Evolutionary conservation across 768 basidiomycete genomes (phyloP).

Genomic region (Kwoniella sp.): DNA sequence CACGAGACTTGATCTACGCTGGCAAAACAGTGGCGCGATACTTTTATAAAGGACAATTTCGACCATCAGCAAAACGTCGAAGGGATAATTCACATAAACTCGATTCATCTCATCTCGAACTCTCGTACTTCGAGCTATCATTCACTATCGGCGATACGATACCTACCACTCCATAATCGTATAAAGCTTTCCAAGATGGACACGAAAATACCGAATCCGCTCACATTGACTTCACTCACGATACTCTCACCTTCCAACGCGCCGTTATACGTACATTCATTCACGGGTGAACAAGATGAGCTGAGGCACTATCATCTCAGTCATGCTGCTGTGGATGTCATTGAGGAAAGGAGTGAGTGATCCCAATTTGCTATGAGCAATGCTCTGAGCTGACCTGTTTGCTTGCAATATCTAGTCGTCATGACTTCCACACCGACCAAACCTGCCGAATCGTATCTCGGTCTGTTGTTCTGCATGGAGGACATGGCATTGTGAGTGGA

Average conservation of each 20-base stretch:
- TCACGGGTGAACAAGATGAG: conserved; percentile 48
- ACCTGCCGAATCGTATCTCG: conserved; percentile 51
- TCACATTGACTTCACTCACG: conserved; percentile 50
- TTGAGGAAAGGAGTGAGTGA: conserved; percentile 53
- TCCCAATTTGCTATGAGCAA: too few species aligned
- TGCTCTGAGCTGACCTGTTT: too few species aligned
- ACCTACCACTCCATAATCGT: too few species aligned
- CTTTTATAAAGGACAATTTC: too few species aligned
- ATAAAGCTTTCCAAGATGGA: conserved; percentile 14
- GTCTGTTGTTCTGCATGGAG: conserved; percentile 54
- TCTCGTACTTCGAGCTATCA: too few species aligned
- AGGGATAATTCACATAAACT: too few species aligned
- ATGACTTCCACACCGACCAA: conserved; percentile 48
- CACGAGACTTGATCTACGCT: too few species aligned
- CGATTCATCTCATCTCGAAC: too few species aligned
- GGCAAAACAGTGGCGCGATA: too few species aligned
- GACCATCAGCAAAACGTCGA: too few species aligned
- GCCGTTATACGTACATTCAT: conserved; percentile 52
- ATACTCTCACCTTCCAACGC: conserved; percentile 50
- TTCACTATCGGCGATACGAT: too few species aligned
- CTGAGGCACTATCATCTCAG: conserved; percentile 53
- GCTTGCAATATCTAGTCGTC: too few species aligned
- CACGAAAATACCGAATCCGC: conserved; percentile 31
- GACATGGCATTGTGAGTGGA: conserved; percentile 54
- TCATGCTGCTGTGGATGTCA: conserved; percentile 53